Percentiles rank a stretch among this genome's conserved stretches.
phyloP scores from a whole-genome alignment of 495 filamentous ascomycete species.

The Penicillium subrubescens region DNA sequence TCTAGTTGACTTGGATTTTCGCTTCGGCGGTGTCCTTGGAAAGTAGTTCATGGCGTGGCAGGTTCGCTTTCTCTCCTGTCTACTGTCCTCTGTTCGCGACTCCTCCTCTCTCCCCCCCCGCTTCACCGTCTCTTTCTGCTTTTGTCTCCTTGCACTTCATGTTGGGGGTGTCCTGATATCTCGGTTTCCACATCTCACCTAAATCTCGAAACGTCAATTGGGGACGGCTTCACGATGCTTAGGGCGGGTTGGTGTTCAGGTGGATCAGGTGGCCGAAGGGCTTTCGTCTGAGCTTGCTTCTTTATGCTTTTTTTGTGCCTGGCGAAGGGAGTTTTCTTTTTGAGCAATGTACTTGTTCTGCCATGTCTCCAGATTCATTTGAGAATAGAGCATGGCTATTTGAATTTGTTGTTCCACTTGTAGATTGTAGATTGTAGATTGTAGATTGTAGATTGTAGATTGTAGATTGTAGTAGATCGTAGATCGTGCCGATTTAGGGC shows the following conservation, averaged over 20 bases:
- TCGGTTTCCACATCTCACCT: slow-evolving; percentile 38
- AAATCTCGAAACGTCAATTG: slow-evolving; percentile 34
- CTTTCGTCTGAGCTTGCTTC: slow-evolving; percentile 30
- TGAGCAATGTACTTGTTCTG: slow-evolving; percentile 31
- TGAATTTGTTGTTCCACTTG: background rate
- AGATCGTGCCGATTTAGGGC: background rate
- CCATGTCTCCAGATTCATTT: slow-evolving; percentile 14
- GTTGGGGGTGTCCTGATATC: slow-evolving; percentile 28
- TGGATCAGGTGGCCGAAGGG: slow-evolving; percentile 37
- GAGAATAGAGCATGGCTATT: slow-evolving; percentile 35
- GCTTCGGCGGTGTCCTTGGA: slow-evolving; percentile 12
- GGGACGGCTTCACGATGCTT: slow-evolving; percentile 34
- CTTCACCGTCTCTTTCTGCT: slow-evolving; percentile 12
- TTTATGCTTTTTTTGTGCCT: slow-evolving; percentile 13
- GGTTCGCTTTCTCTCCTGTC: slow-evolving; percentile 11
- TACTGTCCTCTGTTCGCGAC: background rate
- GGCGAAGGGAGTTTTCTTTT: slow-evolving; percentile 34
- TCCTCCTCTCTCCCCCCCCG: background rate
- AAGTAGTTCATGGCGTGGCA: slow-evolving; percentile 31
- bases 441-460: slow-evolving; percentile 1
- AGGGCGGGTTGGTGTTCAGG: slow-evolving; percentile 36
- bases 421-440: background rate
- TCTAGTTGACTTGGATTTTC: slow-evolving; percentile 17
- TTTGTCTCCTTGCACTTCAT: slow-evolving; percentile 18
- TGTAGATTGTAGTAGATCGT: background rate